Evolutionary conservation across 495 filamentous ascomycete genomes (phyloP), one percentile per base, ranked within the genome.

Genomic region (Penicillium odoratum): DNA sequence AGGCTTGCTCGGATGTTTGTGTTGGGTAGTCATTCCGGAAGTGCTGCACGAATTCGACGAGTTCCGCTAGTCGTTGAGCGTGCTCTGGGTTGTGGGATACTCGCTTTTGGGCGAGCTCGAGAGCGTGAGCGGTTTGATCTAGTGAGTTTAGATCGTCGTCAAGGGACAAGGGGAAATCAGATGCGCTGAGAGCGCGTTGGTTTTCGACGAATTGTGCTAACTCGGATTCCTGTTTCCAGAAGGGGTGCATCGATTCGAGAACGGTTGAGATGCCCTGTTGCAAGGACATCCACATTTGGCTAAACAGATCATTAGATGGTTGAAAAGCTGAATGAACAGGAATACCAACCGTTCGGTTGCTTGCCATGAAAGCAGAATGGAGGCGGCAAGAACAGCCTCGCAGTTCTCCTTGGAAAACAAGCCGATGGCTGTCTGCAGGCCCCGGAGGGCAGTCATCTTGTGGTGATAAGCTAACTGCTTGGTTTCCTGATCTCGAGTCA

Each of bases 301-400:
- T 97, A 70, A 60, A 33, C 48, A 34, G 51, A 57, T 64, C 75
- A 48, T 74, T 53, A 74, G 73, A 63, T 57, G 45, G 15, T 34
- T 58, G 34, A 5, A 18, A 3, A 16, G 7, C 3, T 56, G 46
- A 36, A 26, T 25, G 25, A n/a, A 62, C 55, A 44, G 36, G 7
- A 36, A 53, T 56, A 80, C 91, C 81, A 79, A 97, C 94, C 92
- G 97, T 75, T 98, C 94, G 61, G 87, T 92, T 57, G 90, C 89
- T 76, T 98, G 94, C 95, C 95, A 98, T 46, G 93, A 93, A 45
- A 98, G 79, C 48, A 98, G 81, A 34, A 97, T 85, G 11, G 93
- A 98, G 28, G 94, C 91, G 51, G 93, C 94, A 30, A 98, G 81
- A 55, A 97, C 87, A 36, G 93, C 91, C 74, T 98, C 93, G 13